phyloP scores from a whole-genome alignment of 1,139 yeast genomes.

The Yamadazyma triangularis region DNA sequence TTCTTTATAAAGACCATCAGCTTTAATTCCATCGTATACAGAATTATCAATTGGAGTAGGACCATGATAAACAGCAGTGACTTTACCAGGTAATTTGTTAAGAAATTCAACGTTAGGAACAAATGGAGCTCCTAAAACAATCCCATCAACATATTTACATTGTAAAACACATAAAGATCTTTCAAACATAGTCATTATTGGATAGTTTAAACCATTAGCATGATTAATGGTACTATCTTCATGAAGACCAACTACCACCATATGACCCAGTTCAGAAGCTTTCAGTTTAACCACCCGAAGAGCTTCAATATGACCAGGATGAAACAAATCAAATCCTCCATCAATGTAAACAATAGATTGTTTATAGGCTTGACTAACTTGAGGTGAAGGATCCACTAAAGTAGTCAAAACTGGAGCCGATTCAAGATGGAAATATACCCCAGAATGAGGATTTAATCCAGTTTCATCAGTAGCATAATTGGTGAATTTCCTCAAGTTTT shows the following conservation, averaged over 20 bases:
- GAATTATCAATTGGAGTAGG: constrained; percentile 44
- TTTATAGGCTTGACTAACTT: constrained; percentile 18
- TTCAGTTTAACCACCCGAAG: constrained; percentile 42
- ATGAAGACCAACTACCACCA: constrained; percentile 66
- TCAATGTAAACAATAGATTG: constrained; percentile 53
- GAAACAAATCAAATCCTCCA: constrained; percentile 90
- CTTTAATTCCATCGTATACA: constrained; percentile 39
- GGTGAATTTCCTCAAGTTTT: constrained; percentile 32
- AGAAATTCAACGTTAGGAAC: constrained; percentile 41
- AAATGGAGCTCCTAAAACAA: constrained; percentile 67
- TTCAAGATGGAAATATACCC: constrained; percentile 45
- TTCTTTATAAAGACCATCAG: constrained; percentile 33
- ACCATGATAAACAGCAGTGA: constrained; percentile 57
- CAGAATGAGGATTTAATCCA: constrained; percentile 59
- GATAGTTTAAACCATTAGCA: constrained; percentile 64
- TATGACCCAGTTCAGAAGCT: constrained; percentile 33
- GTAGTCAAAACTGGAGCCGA: constrained; percentile 20
- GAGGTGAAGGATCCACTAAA: constrained; percentile 32
- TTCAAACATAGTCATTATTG: constrained; percentile 85
- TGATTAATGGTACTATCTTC: constrained; percentile 57
- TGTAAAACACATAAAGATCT: constrained; percentile 84
- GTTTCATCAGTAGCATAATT: constrained; percentile 64
- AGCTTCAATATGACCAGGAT: constrained; percentile 86
- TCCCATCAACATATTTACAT: constrained; percentile 78
- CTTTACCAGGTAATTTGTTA: constrained; percentile 30